phyloP scores from a whole-genome alignment of 2,329 filamentous ascomycete genomes.

The Zasmidium angulare region DNA sequence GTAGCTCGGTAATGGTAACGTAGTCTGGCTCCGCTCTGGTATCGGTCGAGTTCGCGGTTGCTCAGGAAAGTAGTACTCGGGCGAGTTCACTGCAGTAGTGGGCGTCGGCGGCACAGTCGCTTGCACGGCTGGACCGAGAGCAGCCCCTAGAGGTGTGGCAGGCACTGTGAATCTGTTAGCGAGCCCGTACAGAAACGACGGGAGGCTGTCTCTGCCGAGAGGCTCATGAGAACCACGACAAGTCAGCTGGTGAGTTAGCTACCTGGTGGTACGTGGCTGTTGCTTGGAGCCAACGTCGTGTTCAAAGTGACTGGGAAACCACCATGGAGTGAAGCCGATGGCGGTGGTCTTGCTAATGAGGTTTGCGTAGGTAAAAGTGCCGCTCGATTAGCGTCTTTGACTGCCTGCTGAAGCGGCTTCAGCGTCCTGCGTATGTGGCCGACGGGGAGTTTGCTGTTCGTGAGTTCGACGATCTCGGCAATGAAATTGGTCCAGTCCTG shows the following conservation, averaged over 20 bases:
- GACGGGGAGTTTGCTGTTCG: slow-evolving; percentile 39
- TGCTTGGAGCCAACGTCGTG: slow-evolving; percentile 23
- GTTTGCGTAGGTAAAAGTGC: slow-evolving; percentile 70
- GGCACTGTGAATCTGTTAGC: slow-evolving; percentile 50
- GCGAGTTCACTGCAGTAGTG: slow-evolving; percentile 13
- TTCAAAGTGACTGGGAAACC: slow-evolving; percentile 28
- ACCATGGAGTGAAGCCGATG: slow-evolving; percentile 11
- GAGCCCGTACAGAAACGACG: too few species aligned
- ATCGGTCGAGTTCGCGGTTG: slow-evolving; percentile 4
- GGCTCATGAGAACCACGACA: too few species aligned
- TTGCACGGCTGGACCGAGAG: slow-evolving; percentile 84
- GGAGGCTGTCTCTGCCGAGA: too few species aligned
- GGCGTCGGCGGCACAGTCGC: slow-evolving; percentile 56
- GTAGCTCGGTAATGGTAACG: slow-evolving; percentile 14
- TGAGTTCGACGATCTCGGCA: slow-evolving; percentile 55
- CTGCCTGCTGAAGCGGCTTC: slow-evolving; percentile 75
- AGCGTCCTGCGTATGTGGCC: slow-evolving; percentile 72
- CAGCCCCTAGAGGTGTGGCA: slow-evolving; percentile 85
- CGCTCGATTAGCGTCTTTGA: slow-evolving; percentile 74
- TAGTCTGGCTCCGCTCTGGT: slow-evolving; percentile 8
- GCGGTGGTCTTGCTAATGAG: slow-evolving; percentile 50
- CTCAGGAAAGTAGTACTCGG: slow-evolving; percentile 22
- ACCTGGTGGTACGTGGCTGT: slow-evolving; percentile 48
- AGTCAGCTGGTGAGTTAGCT: neutral
- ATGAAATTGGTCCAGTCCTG: slow-evolving; percentile 68